Conservation (phyloP, 2,329 filamentous ascomycete species). For the Gaeumannomyces sp. region DNA sequence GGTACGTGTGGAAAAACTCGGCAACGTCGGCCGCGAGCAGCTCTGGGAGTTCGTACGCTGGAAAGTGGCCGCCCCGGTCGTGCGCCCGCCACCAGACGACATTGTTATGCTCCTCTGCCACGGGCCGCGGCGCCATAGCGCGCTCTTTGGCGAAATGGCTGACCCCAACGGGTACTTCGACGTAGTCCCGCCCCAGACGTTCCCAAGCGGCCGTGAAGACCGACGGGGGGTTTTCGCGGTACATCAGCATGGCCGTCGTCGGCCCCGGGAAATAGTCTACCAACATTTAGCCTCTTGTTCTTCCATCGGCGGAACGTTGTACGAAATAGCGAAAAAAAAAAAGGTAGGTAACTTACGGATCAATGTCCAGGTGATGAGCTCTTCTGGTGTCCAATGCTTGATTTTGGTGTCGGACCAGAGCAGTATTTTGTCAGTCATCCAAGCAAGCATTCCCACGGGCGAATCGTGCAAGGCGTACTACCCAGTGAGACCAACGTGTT, state of each 20-base stretch:
- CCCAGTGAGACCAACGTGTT: too few species aligned
- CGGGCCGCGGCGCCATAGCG: conserved; percentile 28
- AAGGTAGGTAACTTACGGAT: too few species aligned
- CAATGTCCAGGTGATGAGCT: conserved; percentile 19
- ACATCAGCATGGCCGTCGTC: conserved; percentile 14
- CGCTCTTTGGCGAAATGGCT: conserved; percentile 28
- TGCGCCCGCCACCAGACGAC: conserved; percentile 28
- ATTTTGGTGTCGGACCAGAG: background rate
- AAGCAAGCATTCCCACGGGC: too few species aligned
- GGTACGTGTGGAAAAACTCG: too few species aligned
- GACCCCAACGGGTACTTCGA: conserved; percentile 17
- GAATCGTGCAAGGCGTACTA: too few species aligned
- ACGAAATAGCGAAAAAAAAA: too few species aligned
- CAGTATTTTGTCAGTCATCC: conserved; percentile 6
- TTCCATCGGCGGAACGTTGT: too few species aligned
- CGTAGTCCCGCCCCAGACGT: background rate
- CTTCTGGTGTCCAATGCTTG: conserved; percentile 14
- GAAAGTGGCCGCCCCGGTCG: conserved; percentile 45
- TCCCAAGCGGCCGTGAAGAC: too few species aligned
- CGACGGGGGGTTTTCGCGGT: conserved; percentile 11
- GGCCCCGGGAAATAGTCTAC: conserved; percentile 19
- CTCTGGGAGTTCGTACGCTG: conserved; percentile 36
- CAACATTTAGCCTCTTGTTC: too few species aligned
- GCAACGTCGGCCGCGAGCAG: background rate
- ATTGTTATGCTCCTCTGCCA: conserved; percentile 27